A percentile compares a stretch with the other conserved stretches of the same genome.
These are phyloP conservation scores for Cladosporium velox DNA, from an alignment of 2,329 filamentous ascomycete genomes.

Conservation along the genomic window DNA sequence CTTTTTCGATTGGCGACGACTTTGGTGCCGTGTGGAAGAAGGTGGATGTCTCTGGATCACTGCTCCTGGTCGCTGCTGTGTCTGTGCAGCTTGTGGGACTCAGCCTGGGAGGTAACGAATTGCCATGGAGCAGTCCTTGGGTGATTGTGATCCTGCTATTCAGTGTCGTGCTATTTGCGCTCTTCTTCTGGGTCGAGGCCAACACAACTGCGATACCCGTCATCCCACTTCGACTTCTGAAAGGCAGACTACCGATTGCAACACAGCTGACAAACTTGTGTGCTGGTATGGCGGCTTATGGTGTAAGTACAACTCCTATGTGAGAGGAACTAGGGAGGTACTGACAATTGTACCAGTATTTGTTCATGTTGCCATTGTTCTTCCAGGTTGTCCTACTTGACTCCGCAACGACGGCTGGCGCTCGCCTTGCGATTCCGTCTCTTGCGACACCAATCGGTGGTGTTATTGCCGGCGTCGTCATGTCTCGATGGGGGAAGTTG, in stretches of 20 bases:
- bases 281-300: not conserved
- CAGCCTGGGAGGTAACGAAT: constrained; percentile 49
- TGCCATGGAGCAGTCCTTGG: constrained; percentile 47
- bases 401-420: not conserved
- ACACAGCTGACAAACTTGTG: not conserved
- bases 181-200: constrained; percentile 38
- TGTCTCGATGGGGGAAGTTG: constrained; percentile 51
- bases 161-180: constrained; percentile 41
- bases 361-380: not conserved
- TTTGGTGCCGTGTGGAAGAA: constrained; percentile 50
- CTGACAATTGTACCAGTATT: not conserved
- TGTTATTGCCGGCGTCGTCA: constrained; percentile 48
- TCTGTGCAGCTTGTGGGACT: constrained; percentile 55
- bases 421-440: not conserved
- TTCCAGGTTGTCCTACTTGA: not conserved
- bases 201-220: not conserved
- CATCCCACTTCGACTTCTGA: not conserved
- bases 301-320: not conserved
- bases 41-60: constrained; percentile 60
- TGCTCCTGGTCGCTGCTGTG: constrained; percentile 60
- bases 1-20: constrained; percentile 33
- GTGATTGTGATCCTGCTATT: constrained; percentile 43
- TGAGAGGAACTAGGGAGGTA: not conserved
- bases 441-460: constrained; percentile 47
- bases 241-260: not conserved